phyloP scores from a whole-genome alignment of 2,329 filamentous ascomycete species.

The Fusarium succisae region DNA sequence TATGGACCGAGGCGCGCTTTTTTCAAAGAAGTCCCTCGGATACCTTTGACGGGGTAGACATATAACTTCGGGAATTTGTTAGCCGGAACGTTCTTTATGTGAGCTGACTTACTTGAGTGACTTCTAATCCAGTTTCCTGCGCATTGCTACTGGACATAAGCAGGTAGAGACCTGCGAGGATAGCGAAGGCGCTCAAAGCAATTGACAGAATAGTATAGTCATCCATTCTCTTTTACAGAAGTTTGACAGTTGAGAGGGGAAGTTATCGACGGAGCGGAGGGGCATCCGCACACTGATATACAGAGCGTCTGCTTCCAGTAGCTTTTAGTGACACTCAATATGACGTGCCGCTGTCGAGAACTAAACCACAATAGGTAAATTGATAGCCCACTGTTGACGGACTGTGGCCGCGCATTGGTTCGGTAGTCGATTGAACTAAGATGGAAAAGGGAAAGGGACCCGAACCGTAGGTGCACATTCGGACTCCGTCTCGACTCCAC shows the following conservation, averaged over 20 bases:
- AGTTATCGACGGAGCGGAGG: not conserved
- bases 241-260: not conserved
- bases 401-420: not conserved
- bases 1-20: conserved; percentile 22
- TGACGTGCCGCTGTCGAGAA: not conserved
- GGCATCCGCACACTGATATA: not conserved
- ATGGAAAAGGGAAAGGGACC: not conserved
- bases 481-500: not conserved
- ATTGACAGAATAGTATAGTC: not conserved
- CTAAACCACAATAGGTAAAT: not conserved
- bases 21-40: conserved; percentile 24
- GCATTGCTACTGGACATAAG: not conserved
- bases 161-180: not conserved
- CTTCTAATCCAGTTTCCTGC: conserved; percentile 8
- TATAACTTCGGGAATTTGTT: conserved; percentile 19
- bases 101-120: conserved; percentile 19
- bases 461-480: too few species aligned
- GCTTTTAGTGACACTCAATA: not conserved
- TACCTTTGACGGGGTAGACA: conserved; percentile 36
- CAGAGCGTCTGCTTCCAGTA: not conserved
- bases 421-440: not conserved
- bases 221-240: not conserved
- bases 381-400: not conserved
- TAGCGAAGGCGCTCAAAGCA: not conserved
- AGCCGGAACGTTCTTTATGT: not conserved